Evolutionary conservation across 495 filamentous ascomycete species (phyloP), one percentile per base, ranked within the genome.

Genomic region (Elasticomyces elasticus): DNA sequence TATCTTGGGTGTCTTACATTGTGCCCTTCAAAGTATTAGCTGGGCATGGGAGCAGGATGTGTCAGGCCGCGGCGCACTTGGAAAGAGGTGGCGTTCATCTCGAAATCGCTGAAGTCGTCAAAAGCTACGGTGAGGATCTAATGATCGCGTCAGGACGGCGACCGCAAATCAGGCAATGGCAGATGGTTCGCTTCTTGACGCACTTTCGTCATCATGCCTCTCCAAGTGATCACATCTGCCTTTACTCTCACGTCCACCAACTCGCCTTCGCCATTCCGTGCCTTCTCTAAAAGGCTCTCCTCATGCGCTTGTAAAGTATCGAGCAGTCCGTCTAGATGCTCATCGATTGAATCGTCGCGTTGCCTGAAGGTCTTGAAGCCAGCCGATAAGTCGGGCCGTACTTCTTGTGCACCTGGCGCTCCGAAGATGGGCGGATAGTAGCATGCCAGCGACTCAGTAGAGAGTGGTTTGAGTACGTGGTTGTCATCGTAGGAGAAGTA

Each of bases 181-280:
- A n/a, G n/a, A n/a, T 27, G 7, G 43, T 11, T 22, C 24, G 27
- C 17, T 5, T 24, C 27, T 24, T 15, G 5, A 31, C 69, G 35
- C 61, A 87, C 87, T 77, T 96, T 99, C 52, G 92, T 97, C 86
- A 99, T 87, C 88, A 99, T 96, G 20, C 92, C 92, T 62, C 92
- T 74, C 91, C 91, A 99, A 0, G 91, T 96, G 43, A 97, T 77
- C 41, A 99, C 65, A 55, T 95, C 84, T 9, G 83, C 82, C 40
- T 86, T 79, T 30, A 82, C 82, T 63, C 72, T 80, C 62, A 45
- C 54, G 46, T 79, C 77, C 10, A 76, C 77, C 5, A 76, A 79
- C 51, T 79, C 74, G 62, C 79, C 72, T 66, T 97, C 92, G 31
- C 85, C 71, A 24, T 15, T 19, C n/a, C 20, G 11, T 5, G 43